Percentiles rank a stretch among this genome's conserved stretches.
phyloP scores from a whole-genome alignment of 2,329 filamentous ascomycete species.

The Microascus cirrosus region DNA sequence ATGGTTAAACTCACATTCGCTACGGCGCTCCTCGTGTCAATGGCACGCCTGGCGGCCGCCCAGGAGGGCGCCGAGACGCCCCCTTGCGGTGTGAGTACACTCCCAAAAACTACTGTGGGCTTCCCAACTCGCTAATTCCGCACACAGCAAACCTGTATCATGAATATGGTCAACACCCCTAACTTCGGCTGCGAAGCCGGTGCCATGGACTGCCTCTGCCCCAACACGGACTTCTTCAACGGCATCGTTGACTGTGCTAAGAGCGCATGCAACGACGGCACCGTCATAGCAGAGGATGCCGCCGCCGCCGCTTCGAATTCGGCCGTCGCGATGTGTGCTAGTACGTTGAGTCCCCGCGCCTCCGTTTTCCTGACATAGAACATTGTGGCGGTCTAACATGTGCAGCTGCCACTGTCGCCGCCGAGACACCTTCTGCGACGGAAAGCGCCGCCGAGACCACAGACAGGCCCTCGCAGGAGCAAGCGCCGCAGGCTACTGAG shows the following conservation, averaged over 20 bases:
- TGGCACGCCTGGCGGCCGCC: neutral
- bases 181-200: constrained; percentile 9
- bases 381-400: no score
- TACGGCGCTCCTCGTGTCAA: neutral
- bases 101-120: neutral
- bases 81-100: neutral
- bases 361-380: neutral
- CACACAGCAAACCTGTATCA: neutral
- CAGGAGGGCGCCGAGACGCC: neutral
- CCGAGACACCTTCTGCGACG: neutral
- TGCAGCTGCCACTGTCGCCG: neutral
- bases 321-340: constrained; percentile 15
- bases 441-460: neutral
- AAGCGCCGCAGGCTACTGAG: neutral
- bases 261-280: constrained; percentile 14
- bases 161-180: neutral
- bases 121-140: neutral
- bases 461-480: neutral
- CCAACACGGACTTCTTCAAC: constrained; percentile 17
- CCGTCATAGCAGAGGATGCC: constrained; percentile 8
- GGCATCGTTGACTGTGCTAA: constrained; percentile 29
- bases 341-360: constrained; percentile 10
- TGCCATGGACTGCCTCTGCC: constrained; percentile 27
- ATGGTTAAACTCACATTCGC: neutral
- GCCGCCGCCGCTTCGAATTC: constrained; percentile 17